Evolutionary conservation across 2,329 filamentous ascomycete species (phyloP), one percentile per base, ranked within the genome.

Genomic region (Ascosphaera apis): DNA sequence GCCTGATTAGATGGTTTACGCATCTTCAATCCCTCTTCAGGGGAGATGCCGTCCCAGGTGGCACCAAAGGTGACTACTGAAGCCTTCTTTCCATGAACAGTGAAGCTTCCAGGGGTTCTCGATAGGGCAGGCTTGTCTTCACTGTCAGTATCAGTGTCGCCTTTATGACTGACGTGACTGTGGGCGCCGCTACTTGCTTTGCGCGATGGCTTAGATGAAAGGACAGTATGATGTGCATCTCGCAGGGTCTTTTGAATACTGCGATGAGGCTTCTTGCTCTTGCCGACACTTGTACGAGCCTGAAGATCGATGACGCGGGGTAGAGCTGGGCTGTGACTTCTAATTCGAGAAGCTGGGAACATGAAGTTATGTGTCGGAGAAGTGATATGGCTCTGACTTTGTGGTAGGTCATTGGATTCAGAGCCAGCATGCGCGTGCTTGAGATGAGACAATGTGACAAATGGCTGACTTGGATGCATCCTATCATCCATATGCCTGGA

Each of bases 71-170:
- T 91, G 45, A 98, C 81, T 38, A 98, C 80, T 1, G 83, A 92
- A 2, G 88, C 88, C 55, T 98, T 95, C 61, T 95, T 98, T 41
- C 88, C 86, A 49, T 98, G 88, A 3, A 98, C 75, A 3, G 88
- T 91, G 53, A 98, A 98, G 47, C 81, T 91, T 3, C 82, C 82
- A 9, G 79, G 72, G 9, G 77, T 25, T 25, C 21, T 25, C 5
- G 21, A 25, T 6, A 25, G 21, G 11, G 21, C 21, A 25, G 21
- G 21, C 21, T 25, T 11, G 11, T 25, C 21, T 11, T 25, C 11
- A 5, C 11, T 11, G 21, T 25, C 11, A 11, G 6, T 11, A 25
- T 25, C 21, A 11, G 21, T 25, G 6, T 25, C 21, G 21, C 11
- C 21, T 25, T 25, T 25, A 5, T 5, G 5, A 25, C 11, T 5